phyloP scores from a whole-genome alignment of 345 rosid genomes.

The Hevea brasiliensis region DNA sequence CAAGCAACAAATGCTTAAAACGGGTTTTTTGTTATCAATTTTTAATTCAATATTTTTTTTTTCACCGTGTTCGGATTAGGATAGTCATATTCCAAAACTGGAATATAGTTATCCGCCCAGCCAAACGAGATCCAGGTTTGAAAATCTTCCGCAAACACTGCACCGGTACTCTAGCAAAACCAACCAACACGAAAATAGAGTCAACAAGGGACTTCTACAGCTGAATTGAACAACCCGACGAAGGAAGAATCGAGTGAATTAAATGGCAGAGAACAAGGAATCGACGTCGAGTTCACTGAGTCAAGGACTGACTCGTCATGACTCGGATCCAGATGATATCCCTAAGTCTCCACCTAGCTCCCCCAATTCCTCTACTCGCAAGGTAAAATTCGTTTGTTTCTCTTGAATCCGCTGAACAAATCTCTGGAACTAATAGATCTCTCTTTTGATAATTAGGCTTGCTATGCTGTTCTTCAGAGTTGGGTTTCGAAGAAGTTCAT shows the following conservation, averaged over 20 bases:
- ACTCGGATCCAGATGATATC: constrained; percentile 44
- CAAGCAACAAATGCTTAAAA: background rate
- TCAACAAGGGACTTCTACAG: background rate
- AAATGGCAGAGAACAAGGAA: constrained; percentile 54
- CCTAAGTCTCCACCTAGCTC: constrained; percentile 65
- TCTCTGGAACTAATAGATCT: background rate
- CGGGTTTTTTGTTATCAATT: background rate
- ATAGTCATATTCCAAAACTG: background rate
- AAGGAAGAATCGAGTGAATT: background rate
- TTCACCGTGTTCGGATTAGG: too few species aligned
- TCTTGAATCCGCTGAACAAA: background rate
- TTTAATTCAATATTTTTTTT: too few species aligned
- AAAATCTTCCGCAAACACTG: background rate
- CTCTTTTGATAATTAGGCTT: constrained; percentile 52
- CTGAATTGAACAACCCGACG: too few species aligned
- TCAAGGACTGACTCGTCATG: constrained; percentile 55
- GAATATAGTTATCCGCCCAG: background rate
- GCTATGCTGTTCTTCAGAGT: constrained; percentile 79
- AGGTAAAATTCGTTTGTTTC: constrained; percentile 35
- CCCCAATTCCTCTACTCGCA: constrained; percentile 77
- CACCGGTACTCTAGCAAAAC: background rate
- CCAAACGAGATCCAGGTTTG: constrained; percentile 13
- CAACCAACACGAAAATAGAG: background rate
- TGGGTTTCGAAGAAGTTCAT: constrained; percentile 93
- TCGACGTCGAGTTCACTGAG: constrained; percentile 51